Base-by-base conservation (phyloP, 805 yeast species). In the Suhomyces sp. region DNA sequence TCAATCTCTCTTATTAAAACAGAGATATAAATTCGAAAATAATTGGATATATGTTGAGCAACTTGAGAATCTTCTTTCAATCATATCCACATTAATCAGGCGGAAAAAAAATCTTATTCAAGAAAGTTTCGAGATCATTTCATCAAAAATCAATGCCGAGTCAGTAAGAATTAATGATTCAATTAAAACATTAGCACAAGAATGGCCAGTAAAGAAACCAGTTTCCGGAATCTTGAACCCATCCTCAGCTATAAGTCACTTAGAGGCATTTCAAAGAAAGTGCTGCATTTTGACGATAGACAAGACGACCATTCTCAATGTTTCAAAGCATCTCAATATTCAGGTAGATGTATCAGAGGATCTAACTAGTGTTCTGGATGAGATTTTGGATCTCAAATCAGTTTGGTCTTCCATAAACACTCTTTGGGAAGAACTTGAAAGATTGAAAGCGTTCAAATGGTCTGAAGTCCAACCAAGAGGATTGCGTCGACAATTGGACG, bases 41-140 rank as follows among this genome's bases (percentile, higher is more conserved):
- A 70, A 71, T 19, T 82, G 88, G 83, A 42, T 80, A 1, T 76
- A 64, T 50, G 63, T 63, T 30, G 93, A 83, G 25, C 95, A 86
- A 45, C 38, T 86, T 0, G 77, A 74, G 10, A 65, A 63, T 33
- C 78, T 75, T 35, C 51, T 68, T 35, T 47, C 60, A 1, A 62
- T 77, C 2, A 49, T 80, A 20, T 34, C 44, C 1, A 65, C 74
- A 23, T 51, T 75, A 8, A 34, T 72, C 27, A 42, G 43, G 3
- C 46, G 51, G 24, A 64, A 75, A 44, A 50, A 57, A 7, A 42
- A 36, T 1, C 42, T 63, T 3, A 60, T 84, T 6, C 58, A 65
- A 6, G 60, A 62, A 0, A 69, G 76, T 35, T 41, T 56, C 6
- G 74, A 69, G n/a, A 43, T 62, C 0, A 63, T 79, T 10, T 39